These are phyloP conservation scores for Neonectria magnoliae DNA, from an alignment of 2,329 filamentous ascomycete species.

Conservation along the genomic window DNA sequence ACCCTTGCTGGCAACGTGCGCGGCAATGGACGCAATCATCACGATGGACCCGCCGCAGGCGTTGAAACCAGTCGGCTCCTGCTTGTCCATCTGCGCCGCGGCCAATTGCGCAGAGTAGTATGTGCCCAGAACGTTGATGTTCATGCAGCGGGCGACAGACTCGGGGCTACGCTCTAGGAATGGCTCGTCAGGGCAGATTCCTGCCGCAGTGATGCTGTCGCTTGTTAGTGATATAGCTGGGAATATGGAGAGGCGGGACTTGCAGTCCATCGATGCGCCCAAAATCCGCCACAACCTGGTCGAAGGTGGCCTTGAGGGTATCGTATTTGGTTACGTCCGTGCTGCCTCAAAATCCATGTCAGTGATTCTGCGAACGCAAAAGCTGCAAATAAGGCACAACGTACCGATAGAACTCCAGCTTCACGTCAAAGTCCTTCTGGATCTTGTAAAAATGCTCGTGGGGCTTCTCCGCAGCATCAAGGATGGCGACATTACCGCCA, in stretches of 20 bases:
- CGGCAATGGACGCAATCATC: conserved; percentile 47
- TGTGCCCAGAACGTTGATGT: conserved; percentile 45
- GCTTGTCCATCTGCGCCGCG: conserved; percentile 48
- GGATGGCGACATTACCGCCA: conserved; percentile 25
- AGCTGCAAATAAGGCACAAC: neutral
- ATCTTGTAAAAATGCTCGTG: conserved; percentile 30
- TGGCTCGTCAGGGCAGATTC: conserved; percentile 42
- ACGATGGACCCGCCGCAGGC: conserved; percentile 44
- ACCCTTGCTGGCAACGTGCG: conserved; percentile 43
- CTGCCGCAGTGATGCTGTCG: conserved; percentile 41
- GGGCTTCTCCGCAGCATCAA: conserved; percentile 31
- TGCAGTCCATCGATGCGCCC: conserved; percentile 29
- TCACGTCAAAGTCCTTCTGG: conserved; percentile 19
- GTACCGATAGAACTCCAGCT: conserved; percentile 25
- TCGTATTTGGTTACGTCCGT: conserved; percentile 27
- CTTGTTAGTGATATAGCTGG: neutral
- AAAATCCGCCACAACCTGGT: conserved; percentile 22
- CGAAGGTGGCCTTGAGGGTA: conserved; percentile 20
- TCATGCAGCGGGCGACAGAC: conserved; percentile 39
- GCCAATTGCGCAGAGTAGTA: conserved; percentile 50
- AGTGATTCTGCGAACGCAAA: neutral
- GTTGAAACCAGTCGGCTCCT: conserved; percentile 37
- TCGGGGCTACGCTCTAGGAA: conserved; percentile 41
- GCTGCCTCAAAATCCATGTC: neutral
- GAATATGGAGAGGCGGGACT: neutral